A percentile compares a stretch with the other conserved stretches of the same genome.
Conservation (phyloP, 805 yeast genomes). For the Jamesozyma hellenica region DNA sequence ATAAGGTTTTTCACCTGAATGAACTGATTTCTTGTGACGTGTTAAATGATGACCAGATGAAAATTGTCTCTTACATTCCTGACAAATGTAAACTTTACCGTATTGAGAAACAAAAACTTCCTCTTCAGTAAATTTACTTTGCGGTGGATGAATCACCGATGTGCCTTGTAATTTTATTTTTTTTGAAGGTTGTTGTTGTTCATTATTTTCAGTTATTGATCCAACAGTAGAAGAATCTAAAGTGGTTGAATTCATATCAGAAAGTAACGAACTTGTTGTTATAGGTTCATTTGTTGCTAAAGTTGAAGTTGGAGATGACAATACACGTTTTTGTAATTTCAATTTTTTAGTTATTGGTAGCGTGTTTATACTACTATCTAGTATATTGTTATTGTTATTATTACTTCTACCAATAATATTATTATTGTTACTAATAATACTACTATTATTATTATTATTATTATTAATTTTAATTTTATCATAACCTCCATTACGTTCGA, state of each 20-base stretch:
- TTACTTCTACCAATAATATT: background rate
- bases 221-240: background rate
- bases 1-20: conserved; percentile 31
- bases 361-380: conserved; percentile 2
- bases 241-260: background rate
- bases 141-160: conserved; percentile 11
- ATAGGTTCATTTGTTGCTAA: conserved; percentile 2
- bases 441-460: conserved; percentile 2
- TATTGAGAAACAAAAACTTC: conserved; percentile 27
- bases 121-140: conserved; percentile 22
- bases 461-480: conserved; percentile 1
- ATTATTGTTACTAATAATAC: conserved; percentile 2
- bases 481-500: conserved; percentile 2
- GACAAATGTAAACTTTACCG: conserved; percentile 30
- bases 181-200: background rate
- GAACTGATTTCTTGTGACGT: conserved; percentile 32
- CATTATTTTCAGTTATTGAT: background rate
- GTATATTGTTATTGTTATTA: conserved; percentile 3
- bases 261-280: conserved; percentile 3
- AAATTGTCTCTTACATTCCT: conserved; percentile 29
- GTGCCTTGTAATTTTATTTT: conserved; percentile 6
- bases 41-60: conserved; percentile 32
- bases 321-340: conserved; percentile 3
- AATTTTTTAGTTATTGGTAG: conserved; percentile 2
- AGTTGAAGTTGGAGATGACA: conserved; percentile 7